Percentiles rank a stretch among this genome's conserved stretches.
These are phyloP conservation scores for Arxiozyma slooffiae DNA, from an alignment of 1,139 yeast species.

Conservation along the genomic window DNA sequence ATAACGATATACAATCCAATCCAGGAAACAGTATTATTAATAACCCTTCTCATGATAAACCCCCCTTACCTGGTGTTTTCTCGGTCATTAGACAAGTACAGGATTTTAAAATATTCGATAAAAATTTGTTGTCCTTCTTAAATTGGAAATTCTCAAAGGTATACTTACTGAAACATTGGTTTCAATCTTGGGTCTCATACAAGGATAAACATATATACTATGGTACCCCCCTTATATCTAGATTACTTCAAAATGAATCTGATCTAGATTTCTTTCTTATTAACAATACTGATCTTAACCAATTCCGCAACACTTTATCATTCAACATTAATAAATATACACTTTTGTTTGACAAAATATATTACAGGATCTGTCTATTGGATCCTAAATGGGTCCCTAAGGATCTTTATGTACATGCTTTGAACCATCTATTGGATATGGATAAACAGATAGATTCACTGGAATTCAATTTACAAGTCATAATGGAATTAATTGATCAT, in stretches of 20 bases:
- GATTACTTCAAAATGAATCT: background rate
- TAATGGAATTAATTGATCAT: slow-evolving; percentile 36
- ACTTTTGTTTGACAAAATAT: background rate
- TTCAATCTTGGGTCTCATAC: slow-evolving; percentile 15
- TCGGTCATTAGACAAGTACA: slow-evolving; percentile 10
- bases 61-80: slow-evolving; percentile 14
- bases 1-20: too few species aligned
- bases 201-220: too few species aligned
- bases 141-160: slow-evolving; percentile 9
- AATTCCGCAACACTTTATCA: background rate
- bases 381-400: background rate
- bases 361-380: background rate
- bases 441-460: background rate
- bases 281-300: background rate
- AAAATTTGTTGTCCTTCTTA: slow-evolving; percentile 8
- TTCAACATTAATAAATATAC: background rate
- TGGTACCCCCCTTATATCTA: background rate
- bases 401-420: background rate
- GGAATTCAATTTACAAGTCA: slow-evolving; percentile 16
- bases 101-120: slow-evolving; percentile 9
- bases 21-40: too few species aligned
- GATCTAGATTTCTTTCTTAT: background rate
- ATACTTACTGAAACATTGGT: slow-evolving; percentile 14
- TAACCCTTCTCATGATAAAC: too few species aligned
- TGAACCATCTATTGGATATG: background rate